Evolutionary conservation across 805 yeast species (phyloP).

Genomic region (Pichia ethanolica): DNA sequence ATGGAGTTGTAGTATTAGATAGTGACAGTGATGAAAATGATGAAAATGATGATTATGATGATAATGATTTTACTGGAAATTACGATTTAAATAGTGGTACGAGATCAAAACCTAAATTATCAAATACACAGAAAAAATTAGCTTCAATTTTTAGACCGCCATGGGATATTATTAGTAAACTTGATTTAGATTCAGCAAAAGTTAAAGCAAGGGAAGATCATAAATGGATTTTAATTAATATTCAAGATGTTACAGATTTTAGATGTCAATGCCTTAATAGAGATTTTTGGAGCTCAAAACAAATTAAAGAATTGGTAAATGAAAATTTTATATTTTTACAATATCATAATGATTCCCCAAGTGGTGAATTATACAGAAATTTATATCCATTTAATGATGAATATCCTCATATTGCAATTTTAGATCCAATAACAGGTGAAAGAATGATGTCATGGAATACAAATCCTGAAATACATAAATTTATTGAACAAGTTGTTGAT

Average conservation of each 20-base stretch:
- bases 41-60: slow-evolving; percentile 24
- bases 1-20: slow-evolving; percentile 29
- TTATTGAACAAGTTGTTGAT: slow-evolving; percentile 61
- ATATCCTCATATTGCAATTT: slow-evolving; percentile 83
- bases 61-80: slow-evolving; percentile 25
- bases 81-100: background rate
- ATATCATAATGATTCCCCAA: slow-evolving; percentile 69
- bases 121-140: slow-evolving; percentile 53
- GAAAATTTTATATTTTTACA: slow-evolving; percentile 78
- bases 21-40: slow-evolving; percentile 33
- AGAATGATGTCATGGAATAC: slow-evolving; percentile 71
- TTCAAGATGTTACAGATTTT: slow-evolving; percentile 81
- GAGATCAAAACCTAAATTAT: slow-evolving; percentile 15
- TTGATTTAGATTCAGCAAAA: slow-evolving; percentile 70
- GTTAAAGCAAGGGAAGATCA: slow-evolving; percentile 49
- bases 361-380: slow-evolving; percentile 63
- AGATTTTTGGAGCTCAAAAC: slow-evolving; percentile 79
- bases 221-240: slow-evolving; percentile 82
- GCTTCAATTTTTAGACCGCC: slow-evolving; percentile 91
- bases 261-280: slow-evolving; percentile 85
- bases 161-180: slow-evolving; percentile 70
- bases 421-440: slow-evolving; percentile 96
- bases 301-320: slow-evolving; percentile 55
- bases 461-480: slow-evolving; percentile 51
- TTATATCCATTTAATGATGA: slow-evolving; percentile 61